Evolutionary conservation across 2,329 filamentous ascomycete species (phyloP), one percentile per base, ranked within the genome.

Genomic region (Microascus cirrosus): DNA sequence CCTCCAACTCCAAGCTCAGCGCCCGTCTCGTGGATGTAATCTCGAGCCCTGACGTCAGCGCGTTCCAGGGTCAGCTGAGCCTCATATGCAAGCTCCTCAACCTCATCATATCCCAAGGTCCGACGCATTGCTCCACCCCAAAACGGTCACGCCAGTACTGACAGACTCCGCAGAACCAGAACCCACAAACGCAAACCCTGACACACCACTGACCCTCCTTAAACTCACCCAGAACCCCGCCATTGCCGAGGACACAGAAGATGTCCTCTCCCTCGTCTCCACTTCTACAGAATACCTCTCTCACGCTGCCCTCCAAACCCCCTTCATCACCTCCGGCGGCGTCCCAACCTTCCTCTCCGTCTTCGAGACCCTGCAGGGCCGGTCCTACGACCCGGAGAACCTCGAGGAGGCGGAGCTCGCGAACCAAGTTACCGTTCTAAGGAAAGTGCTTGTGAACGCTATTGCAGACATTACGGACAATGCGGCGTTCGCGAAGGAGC

Each of bases 31-130:
- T 82, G 42, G 65, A 71, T 12, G 71, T 84, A 18, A 68, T 85
- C 18, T 72, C 73, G 0, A 73, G 76, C 2, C 73, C 77, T 0
- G 71, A 71, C 6, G 66, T 79, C 22, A 65, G 68, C 20, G 65
- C 74, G 28, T 74, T 70, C 55, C 68, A 70, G 51, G 67, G 72
- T 2, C 73, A 79, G 34, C 67, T 84, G 35, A 72, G 71, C 51
- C 76, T 83, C 60, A 74, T 81, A 58, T 81, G 77, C 73, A 84
- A 80, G 65, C 74, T 84, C 22, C 68, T 86, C 2, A 74, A 74
- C 22, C 70, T 86, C 18, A 71, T 85, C 10, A 25, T 39, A 24
- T 48, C 52, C 61, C 53, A 59, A 54, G 28, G 42, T 18, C 12
- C 12, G n/a, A n/a, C n/a, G 51, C 39, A 25, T 6, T 53, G n/a